Percentiles rank a stretch among this genome's conserved stretches.
phyloP scores from a whole-genome alignment of 371 early-diverging fungal genomes.

The Mucor saturninus region DNA sequence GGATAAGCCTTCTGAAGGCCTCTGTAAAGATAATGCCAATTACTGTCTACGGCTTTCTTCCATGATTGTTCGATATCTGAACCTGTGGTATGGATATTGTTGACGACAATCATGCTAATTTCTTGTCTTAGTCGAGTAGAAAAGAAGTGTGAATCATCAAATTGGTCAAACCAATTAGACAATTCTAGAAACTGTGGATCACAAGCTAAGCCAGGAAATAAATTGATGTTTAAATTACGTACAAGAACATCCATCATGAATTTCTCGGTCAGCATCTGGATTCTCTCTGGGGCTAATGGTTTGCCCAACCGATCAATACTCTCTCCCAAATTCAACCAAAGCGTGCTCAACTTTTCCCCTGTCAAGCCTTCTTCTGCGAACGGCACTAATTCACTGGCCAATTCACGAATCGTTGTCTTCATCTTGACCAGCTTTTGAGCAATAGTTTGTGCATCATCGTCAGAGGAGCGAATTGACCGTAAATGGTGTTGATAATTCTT shows the following conservation, averaged over 20 bases:
- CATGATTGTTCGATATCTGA: slow-evolving; percentile 16
- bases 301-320: slow-evolving; percentile 38
- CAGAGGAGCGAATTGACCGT: slow-evolving; percentile 40
- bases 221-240: slow-evolving; percentile 42
- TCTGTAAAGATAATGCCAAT: slow-evolving; percentile 45
- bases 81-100: slow-evolving; percentile 1
- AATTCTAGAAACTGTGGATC: slow-evolving; percentile 22
- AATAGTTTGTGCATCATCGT: slow-evolving; percentile 39
- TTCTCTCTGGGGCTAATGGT: slow-evolving; percentile 28
- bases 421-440: slow-evolving; percentile 24
- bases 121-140: slow-evolving; percentile 48
- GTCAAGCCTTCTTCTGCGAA: slow-evolving; percentile 31
- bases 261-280: slow-evolving; percentile 50
- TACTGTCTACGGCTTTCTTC: slow-evolving; percentile 23
- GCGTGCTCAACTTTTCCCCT: slow-evolving; percentile 33
- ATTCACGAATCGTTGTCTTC: slow-evolving; percentile 25
- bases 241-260: slow-evolving; percentile 58
- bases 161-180: slow-evolving; percentile 31
- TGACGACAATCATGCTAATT: slow-evolving; percentile 30
- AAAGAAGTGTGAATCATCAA: slow-evolving; percentile 20
- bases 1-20: slow-evolving; percentile 50
- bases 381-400: slow-evolving; percentile 32
- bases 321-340: slow-evolving; percentile 48
- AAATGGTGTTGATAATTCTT: slow-evolving; percentile 41
- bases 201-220: slow-evolving; percentile 35